phyloP scores from a whole-genome alignment of 2,329 filamentous ascomycete genomes.

The Fusarium mangiferae region DNA sequence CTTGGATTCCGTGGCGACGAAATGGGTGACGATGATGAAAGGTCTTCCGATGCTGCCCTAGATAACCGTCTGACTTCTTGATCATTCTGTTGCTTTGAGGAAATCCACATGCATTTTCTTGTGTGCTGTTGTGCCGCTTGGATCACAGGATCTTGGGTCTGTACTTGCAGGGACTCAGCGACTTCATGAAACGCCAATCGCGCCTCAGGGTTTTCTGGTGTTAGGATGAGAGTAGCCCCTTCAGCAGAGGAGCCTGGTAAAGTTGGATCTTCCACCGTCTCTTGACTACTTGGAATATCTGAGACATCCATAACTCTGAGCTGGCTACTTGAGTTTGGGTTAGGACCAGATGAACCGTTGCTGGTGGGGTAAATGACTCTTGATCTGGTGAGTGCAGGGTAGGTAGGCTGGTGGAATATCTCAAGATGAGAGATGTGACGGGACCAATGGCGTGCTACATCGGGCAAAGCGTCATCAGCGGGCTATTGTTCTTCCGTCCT shows the following conservation, averaged over 20 bases:
- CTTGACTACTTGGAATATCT: not conserved
- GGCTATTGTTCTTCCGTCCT: not conserved
- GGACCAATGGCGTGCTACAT: not conserved
- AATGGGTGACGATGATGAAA: not conserved
- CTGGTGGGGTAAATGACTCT: not conserved
- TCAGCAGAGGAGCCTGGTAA: not conserved
- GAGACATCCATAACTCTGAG: rapidly evolving
- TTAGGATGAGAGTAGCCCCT: not conserved
- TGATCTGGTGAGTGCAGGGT: not conserved
- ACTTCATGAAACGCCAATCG: not conserved
- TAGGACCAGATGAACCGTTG: no score
- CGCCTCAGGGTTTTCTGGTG: not conserved
- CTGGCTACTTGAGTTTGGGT: no score
- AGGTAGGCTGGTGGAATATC: not conserved
- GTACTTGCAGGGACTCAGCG: rapidly evolving
- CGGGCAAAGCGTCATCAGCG: not conserved
- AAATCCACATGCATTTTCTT: not conserved
- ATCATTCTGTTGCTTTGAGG: not conserved
- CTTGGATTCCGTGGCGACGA: not conserved
- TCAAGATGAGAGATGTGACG: not conserved
- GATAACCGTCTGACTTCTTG: rapidly evolving
- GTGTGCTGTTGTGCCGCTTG: not conserved
- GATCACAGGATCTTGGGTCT: rapidly evolving
- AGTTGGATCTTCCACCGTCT: not conserved
- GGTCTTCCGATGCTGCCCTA: rapidly evolving